Evolutionary conservation across 2,329 filamentous ascomycete genomes (phyloP).

Genomic region (Cadophora gregata): DNA sequence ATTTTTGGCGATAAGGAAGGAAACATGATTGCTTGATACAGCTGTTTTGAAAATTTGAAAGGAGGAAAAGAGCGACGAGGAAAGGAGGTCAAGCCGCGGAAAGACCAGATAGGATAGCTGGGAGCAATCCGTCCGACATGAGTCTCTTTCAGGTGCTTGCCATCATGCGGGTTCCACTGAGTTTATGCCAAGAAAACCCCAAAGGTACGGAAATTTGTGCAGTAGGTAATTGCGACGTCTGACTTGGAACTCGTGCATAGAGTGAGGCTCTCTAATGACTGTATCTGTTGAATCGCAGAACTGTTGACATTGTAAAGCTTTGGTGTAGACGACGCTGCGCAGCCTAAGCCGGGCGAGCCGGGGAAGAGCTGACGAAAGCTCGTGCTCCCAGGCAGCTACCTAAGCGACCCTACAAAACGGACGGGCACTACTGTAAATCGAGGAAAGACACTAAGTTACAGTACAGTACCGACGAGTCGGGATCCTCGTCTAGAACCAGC

Average conservation of each 20-base stretch:
- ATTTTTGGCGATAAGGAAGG: neutral
- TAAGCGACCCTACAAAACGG: neutral
- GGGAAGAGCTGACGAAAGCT: slow-evolving; percentile 57
- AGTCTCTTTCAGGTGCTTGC: neutral
- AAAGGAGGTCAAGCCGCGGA: neutral
- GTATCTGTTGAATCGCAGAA: neutral
- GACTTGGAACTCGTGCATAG: neutral
- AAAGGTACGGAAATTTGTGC: neutral
- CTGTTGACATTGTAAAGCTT: no score
- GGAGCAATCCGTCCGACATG: neutral
- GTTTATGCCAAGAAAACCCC: neutral
- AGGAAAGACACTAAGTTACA: no score
- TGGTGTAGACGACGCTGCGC: no score
- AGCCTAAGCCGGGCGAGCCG: no score
- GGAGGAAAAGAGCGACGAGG: neutral
- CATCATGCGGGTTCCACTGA: neutral
- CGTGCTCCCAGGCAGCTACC: slow-evolving; percentile 1
- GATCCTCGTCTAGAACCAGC: neutral
- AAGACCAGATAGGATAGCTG: neutral
- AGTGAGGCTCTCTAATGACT: neutral
- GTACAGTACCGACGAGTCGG: neutral
- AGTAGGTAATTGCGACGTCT: neutral
- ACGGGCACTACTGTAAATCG: neutral
- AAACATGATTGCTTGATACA: slow-evolving; percentile 14
- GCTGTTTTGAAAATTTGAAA: neutral